These are phyloP conservation scores for Heterobasidion parviporum DNA, from an alignment of 1,284 basidiomycete genomes.

Conservation along the genomic window DNA sequence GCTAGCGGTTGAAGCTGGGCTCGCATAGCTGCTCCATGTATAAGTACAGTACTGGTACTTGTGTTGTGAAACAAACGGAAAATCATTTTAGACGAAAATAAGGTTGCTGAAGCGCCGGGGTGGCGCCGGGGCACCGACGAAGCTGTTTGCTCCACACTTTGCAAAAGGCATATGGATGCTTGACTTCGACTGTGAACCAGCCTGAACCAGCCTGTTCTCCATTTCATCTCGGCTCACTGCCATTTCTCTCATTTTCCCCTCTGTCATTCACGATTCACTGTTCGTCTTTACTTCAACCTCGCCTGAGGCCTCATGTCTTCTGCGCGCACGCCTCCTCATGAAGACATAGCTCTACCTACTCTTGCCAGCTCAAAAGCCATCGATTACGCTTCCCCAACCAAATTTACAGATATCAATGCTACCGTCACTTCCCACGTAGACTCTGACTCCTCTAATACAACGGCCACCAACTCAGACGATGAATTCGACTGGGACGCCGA, in stretches of 20 bases:
- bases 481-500: constrained; percentile 68
- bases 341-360: constrained; percentile 3
- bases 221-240: not conserved
- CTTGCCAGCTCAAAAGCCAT: constrained; percentile 3
- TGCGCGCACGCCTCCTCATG: not conserved
- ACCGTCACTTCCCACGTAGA: constrained; percentile 6
- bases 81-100: no score
- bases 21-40: constrained; percentile 17
- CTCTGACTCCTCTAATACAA: constrained; percentile 33
- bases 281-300: not conserved
- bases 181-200: no score
- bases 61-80: not conserved
- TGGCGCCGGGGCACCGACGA: no score
- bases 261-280: not conserved
- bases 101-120: no score
- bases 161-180: no score
- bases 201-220: no score
- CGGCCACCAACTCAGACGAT: constrained; percentile 54
- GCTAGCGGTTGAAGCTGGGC: constrained; percentile 49
- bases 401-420: constrained; percentile 22
- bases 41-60: not conserved
- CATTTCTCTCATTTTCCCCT: not conserved
- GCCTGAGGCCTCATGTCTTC: not conserved
- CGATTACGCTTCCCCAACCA: not conserved
- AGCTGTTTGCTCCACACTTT: no score